Percentiles rank a stretch among this genome's conserved stretches.
These are phyloP conservation scores for Xylaria palmicola DNA, from an alignment of 495 filamentous ascomycete species.

Conservation along the genomic window DNA sequence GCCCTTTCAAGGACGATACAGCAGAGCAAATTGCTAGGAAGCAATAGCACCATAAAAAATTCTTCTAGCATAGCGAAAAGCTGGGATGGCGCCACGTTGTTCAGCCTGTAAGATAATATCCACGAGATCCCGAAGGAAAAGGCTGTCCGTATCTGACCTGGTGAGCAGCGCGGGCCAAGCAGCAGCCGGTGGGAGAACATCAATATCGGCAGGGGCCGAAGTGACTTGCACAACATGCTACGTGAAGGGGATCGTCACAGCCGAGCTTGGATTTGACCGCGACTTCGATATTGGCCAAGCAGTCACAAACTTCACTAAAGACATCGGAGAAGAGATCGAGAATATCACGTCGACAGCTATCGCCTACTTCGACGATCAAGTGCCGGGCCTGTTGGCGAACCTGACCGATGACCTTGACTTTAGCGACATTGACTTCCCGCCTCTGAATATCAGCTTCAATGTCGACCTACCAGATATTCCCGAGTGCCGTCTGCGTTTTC, in stretches of 20 bases:
- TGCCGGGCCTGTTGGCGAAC: conserved; percentile 16
- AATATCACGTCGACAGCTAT: conserved; percentile 31
- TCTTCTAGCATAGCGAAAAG: conserved; percentile 39
- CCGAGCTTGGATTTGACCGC: conserved; percentile 38
- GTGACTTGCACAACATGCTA: conserved; percentile 54
- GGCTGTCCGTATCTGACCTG: conserved; percentile 3
- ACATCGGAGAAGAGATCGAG: conserved; percentile 28
- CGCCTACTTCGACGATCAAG: conserved; percentile 28
- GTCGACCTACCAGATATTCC: conserved; percentile 44
- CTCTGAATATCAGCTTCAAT: conserved; percentile 37
- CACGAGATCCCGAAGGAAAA: not conserved
- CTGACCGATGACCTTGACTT: conserved; percentile 32
- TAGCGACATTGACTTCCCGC: conserved; percentile 35
- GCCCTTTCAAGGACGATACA: not conserved
- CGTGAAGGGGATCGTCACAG: conserved; percentile 46
- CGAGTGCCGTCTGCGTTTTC: conserved; percentile 40
- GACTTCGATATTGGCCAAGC: conserved; percentile 40
- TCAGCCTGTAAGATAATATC: conserved; percentile 26
- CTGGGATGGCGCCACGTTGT: conserved; percentile 38
- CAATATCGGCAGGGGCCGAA: conserved; percentile 27
- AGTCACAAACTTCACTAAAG: conserved; percentile 31
- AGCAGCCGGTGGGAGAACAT: not conserved
- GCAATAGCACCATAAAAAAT: conserved; percentile 31
- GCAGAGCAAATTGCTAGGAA: not conserved
- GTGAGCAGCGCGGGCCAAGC: conserved; percentile 5